Evolutionary conservation across 495 filamentous ascomycete genomes (phyloP).

Genomic region (Niebla homalea): DNA sequence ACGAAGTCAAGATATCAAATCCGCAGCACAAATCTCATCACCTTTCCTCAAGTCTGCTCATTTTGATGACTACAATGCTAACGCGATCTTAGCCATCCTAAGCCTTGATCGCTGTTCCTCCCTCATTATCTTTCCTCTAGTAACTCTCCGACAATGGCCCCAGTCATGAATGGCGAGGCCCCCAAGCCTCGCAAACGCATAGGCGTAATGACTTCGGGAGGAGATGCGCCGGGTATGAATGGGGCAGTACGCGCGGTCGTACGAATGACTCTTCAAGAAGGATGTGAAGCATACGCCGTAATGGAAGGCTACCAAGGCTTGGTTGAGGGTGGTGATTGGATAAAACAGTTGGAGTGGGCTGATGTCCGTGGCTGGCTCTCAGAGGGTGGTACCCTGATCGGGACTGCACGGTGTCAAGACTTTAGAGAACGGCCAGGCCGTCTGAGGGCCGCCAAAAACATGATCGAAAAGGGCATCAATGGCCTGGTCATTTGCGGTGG

Average conservation of each 20-base stretch:
- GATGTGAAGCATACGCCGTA: constrained; percentile 78
- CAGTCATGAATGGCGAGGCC: constrained; percentile 3
- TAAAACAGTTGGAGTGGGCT: constrained; percentile 78
- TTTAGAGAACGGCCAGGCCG: constrained; percentile 83
- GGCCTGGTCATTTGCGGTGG: constrained; percentile 94
- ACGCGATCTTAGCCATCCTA: no score
- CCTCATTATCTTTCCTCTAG: neutral
- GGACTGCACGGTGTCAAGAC: constrained; percentile 77
- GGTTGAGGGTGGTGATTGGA: constrained; percentile 77
- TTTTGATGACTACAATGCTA: no score
- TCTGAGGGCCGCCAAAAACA: constrained; percentile 76
- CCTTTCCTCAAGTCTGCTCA: no score
- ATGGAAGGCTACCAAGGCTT: constrained; percentile 96
- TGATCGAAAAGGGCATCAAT: constrained; percentile 85
- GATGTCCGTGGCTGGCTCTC: constrained; percentile 92
- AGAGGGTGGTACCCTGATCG: constrained; percentile 92
- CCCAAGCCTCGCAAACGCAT: constrained; percentile 45
- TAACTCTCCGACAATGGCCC: constrained; percentile 3
- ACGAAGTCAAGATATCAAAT: no score
- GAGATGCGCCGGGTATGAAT: constrained; percentile 98
- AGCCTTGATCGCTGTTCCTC: no score
- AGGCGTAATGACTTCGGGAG: constrained; percentile 90
- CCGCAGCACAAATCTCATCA: no score
- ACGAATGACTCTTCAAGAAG: constrained; percentile 74
- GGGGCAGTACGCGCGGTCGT: constrained; percentile 87